Evolutionary conservation across 371 early-diverging fungal species (phyloP), one percentile per base, ranked within the genome.

Genomic region (Mucor velutinosus): DNA sequence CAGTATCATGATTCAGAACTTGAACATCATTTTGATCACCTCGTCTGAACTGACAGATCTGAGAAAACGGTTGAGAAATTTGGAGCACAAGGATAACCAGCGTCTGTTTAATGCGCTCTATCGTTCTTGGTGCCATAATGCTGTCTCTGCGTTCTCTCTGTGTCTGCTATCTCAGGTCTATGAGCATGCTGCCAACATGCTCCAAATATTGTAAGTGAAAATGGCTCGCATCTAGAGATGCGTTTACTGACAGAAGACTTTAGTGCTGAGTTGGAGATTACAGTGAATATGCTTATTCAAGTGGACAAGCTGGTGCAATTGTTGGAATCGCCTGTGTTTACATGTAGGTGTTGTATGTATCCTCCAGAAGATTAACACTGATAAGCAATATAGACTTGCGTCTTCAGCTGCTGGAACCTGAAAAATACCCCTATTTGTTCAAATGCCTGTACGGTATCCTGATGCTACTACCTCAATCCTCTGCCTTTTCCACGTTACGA

Each of bases 241-340:
- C 0, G 21, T 17, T 17, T 47, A 4, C n/a, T 37, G 23, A 37
- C 6, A 8, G 29, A 45, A 63, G 7, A 3, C 7, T 30, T 59
- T 43, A 88, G 87, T 75, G 94, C 93, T n/a, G 94, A 95, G 55
- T 83, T 94, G 55, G 97, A 96, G 67, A 92, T 96, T 60, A 94
- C 95, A 2, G 95, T 97, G 41, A 89, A 84, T 58, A 80, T 95
- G 60, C 76, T 97, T 19, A 92, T 97, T 32, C 97, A 96, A 73
- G 86, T 95, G 25, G 97, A 97, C 74, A 95, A 95, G 67, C 87
- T 97, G 5, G 97, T 97, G 29, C 97, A 96, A 74, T 81, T 97
- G 15, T 70, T 97, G n/a, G 97, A 97, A 73, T 92, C 93, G 0
- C 97, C 97, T 6, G 94, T 95, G 19, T 97, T 97, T 81, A 94